Evolutionary conservation across 2,329 filamentous ascomycete genomes (phyloP).

Genomic region (Basipetospora chlamydospora): DNA sequence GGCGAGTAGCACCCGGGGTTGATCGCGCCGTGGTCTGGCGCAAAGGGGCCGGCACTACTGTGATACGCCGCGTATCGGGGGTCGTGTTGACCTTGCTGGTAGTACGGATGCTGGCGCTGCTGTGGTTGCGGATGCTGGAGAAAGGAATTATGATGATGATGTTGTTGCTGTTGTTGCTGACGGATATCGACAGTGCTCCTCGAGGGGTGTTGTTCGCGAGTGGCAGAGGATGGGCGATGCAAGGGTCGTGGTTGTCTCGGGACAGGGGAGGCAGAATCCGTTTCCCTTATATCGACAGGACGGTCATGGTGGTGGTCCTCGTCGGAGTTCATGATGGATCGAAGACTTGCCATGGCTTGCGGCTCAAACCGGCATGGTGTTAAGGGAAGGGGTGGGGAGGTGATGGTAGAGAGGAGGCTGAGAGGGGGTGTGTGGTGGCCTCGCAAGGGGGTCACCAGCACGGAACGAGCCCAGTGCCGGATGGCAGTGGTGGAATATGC

Average conservation of each 20-base stretch:
- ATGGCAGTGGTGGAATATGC: background rate
- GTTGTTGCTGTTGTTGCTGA: constrained; percentile 3
- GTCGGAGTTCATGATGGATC: constrained; percentile 8
- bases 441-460: background rate
- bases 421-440: background rate
- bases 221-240: background rate
- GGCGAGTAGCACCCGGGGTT: constrained; percentile 1
- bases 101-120: background rate
- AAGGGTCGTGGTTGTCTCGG: background rate
- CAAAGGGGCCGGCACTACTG: background rate
- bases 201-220: background rate
- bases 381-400: background rate
- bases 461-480: background rate
- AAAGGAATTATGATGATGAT: constrained; percentile 1
- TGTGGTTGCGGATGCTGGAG: background rate
- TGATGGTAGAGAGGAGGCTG: constrained; percentile 1
- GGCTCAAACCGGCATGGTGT: constrained; percentile 3
- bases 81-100: constrained; percentile 1
- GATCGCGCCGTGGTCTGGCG: constrained; percentile 1
- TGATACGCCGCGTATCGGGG: background rate
- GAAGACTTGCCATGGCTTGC: constrained; percentile 7
- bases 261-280: constrained; percentile 3
- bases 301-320: constrained; percentile 2
- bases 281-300: constrained; percentile 7
- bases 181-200: background rate